phyloP scores from a whole-genome alignment of 2,329 filamentous ascomycete species.

The Fusarium stilboides region DNA sequence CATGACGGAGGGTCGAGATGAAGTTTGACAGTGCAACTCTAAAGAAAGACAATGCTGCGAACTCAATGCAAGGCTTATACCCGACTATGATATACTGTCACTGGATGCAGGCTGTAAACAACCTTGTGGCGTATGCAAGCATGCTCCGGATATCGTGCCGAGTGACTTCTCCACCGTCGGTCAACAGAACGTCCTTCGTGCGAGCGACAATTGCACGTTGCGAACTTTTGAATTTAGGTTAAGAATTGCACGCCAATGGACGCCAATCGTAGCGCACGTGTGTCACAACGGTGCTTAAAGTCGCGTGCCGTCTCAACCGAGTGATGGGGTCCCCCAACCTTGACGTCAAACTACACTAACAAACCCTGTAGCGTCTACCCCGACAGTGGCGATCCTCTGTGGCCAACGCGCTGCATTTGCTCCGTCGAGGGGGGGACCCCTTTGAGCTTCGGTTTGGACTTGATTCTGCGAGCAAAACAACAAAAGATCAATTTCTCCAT shows the following conservation, averaged over 20 bases:
- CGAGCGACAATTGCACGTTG: neutral
- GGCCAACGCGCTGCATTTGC: too few species aligned
- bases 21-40: neutral
- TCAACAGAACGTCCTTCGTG: conserved; percentile 8
- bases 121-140: neutral
- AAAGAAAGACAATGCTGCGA: neutral
- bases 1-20: conserved; percentile 16
- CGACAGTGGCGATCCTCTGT: too few species aligned
- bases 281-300: neutral
- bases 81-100: neutral
- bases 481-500: neutral
- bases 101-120: neutral
- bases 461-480: neutral
- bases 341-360: neutral
- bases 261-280: conserved; percentile 32
- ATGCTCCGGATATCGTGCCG: conserved; percentile 28
- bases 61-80: neutral
- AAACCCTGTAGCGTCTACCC: conserved; percentile 7
- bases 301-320: conserved; percentile 45
- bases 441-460: neutral
- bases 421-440: neutral
- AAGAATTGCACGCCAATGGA: conserved; percentile 30
- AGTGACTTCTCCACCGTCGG: conserved; percentile 21
- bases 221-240: neutral
- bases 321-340: neutral